Evolutionary conservation across 441 rosid species (phyloP), one percentile per base, ranked within the genome.

Genomic region (Erysimum pusillum): DNA sequence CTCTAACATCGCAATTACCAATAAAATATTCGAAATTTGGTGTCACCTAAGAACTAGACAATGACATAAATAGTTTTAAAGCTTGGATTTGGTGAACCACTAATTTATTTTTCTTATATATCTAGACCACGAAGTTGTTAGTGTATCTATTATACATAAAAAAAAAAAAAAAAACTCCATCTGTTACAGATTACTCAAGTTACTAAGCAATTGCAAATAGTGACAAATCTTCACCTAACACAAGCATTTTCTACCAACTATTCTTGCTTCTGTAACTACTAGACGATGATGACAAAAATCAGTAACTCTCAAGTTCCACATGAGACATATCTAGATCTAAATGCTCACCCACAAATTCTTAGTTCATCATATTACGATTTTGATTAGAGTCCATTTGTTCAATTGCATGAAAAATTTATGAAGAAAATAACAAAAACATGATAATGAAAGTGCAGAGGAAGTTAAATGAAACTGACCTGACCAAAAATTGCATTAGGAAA

Each of bases 401-500:
- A 9, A 5, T 18, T 36, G 1, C 38, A 41, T 0, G 44, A n/a
- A n/a, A 13, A 32, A 31, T 1, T 4, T 22, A 35, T 7, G 36
- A 14, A 35, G 71, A 54, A 39, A 31, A 10, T 18, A 36, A 65
- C 12, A n/a, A 67, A 49, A 9, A n/a, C n/a, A n/a, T 0, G 52
- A 10, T 17, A 10, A 7, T 7, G 4, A 46, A 20, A 73, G 5
- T 18, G 9, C 5, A 31, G 42, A 45, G 14, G 9, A 35, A 14
- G 22, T 39, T 17, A 35, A 2, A 25, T 25, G 28, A 45, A 58
- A 56, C 70, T 67, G 58, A 87, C 91, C 91, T 87, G 90, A 5
- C 90, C 90, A 22, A 85, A 71, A 51, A 53, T 70, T 59, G 89
- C 86, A 48, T 79, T 83, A 1, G 90, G 87, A 65, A 87, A 78